Conservation (phyloP, 1,284 basidiomycete genomes). For the Ustilago cynodontis region DNA sequence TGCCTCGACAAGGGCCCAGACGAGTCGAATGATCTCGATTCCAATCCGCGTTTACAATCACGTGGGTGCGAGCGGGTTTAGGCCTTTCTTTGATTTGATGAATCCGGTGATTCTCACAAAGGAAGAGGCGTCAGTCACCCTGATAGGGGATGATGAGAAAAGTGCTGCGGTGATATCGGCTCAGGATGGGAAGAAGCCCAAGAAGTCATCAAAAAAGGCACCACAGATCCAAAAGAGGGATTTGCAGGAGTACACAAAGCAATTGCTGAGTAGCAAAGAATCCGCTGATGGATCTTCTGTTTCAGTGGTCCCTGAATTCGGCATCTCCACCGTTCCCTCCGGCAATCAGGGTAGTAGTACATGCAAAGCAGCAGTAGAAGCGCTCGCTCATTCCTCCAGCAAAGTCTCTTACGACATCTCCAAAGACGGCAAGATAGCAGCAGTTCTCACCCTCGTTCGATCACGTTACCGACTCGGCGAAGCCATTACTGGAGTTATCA, state of each 20-base stretch:
- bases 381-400: conserved; percentile 85
- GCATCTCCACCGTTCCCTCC: conserved; percentile 5
- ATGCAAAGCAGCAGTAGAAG: conserved; percentile 89
- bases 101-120: conserved; percentile 71
- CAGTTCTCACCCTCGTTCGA: conserved; percentile 63
- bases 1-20: conserved; percentile 69
- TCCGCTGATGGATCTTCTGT: conserved; percentile 2
- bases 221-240: conserved; percentile 23
- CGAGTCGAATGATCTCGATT: conserved; percentile 84
- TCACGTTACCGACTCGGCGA: conserved; percentile 67
- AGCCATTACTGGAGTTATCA: conserved; percentile 61
- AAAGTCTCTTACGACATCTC: conserved; percentile 73
- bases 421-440: conserved; percentile 66
- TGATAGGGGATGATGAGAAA: conserved; percentile 16
- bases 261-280: conserved; percentile 19
- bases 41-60: conserved; percentile 89
- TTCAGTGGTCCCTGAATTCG: conserved; percentile 13
- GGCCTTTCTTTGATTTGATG: conserved; percentile 71
- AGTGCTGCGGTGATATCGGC: background rate
- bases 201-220: background rate
- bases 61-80: conserved; percentile 72
- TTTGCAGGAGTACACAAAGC: conserved; percentile 29
- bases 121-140: conserved; percentile 63
- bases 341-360: conserved; percentile 58
- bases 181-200: conserved; percentile 1